A percentile compares a stretch with the other conserved stretches of the same genome.
Evolutionary conservation across 257 asterid genomes (phyloP).

Genomic region (Scutellaria galericulata): DNA sequence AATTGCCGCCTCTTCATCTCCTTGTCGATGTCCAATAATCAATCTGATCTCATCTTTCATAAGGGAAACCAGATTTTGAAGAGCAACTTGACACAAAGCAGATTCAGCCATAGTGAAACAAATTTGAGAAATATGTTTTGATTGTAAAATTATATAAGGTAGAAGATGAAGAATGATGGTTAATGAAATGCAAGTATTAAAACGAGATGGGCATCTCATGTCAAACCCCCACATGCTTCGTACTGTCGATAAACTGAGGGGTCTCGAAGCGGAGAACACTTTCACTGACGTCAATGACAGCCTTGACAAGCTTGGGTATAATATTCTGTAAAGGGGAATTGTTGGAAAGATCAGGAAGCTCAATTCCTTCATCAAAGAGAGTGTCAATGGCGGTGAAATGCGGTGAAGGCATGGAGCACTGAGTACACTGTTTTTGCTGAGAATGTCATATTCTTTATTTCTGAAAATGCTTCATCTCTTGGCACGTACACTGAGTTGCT

Average conservation of each 20-base stretch:
- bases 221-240: no score
- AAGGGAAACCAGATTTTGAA: no score
- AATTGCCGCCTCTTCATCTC: no score
- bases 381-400: conserved; percentile 63
- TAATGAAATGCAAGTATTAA: no score
- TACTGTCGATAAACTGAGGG: conserved; percentile 62
- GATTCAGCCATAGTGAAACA: no score
- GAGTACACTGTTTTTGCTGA: conserved; percentile 48
- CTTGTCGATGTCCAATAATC: no score
- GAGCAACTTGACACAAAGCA: no score
- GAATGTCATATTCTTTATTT: conserved; percentile 54
- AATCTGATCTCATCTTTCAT: no score
- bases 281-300: conserved; percentile 32
- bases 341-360: conserved; percentile 36
- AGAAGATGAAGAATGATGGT: no score
- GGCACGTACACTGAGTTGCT: conserved; percentile 51
- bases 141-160: no score
- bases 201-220: no score
- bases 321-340: conserved; percentile 25
- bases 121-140: no score
- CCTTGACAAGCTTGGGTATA: conserved; percentile 53
- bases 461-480: conserved; percentile 71
- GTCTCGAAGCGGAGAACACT: conserved; percentile 54
- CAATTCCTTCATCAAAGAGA: conserved; percentile 55
- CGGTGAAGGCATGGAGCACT: conserved; percentile 56